Base-by-base conservation (phyloP, 345 rosid species). In the Viola odorata region DNA sequence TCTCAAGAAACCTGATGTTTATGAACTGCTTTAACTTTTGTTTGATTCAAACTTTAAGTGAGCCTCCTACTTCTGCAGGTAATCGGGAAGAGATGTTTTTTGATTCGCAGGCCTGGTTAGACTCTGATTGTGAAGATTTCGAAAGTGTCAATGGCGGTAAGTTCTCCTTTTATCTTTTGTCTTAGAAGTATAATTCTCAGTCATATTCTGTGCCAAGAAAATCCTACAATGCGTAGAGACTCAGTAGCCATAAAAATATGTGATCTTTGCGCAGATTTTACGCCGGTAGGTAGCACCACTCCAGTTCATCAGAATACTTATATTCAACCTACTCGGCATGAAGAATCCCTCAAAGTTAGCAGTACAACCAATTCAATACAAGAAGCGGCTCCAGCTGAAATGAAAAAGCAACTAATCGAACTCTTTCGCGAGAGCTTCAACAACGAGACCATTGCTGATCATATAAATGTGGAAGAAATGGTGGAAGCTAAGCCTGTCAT, bases 41-140 rank as follows among this genome's bases (percentile, higher is more conserved):
- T 23, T 13, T 44, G 47, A 44, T 11, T 44, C 7, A 23, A 23
- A 23, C 32, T 23, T 60, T n/a, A 65, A 65, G 15, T 38, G 52
- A 47, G 53, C 48, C 42, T 37, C 12, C 59, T 39, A 8, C 41
- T 58, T 50, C 12, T 70, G 64, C 75, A 84, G 92, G 78, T 55
- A 23, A 36, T 42, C 71, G 53, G 56, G 77, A 69, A 10, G 87
- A 78, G 41, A 65, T 61, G 41, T 86, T 71, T 66, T 82, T 86
- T 38, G 92, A 86, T 61, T 80, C 92, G 37, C 75, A 79, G 16
- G 59, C 81, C 9, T 80, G 85, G 84, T 41, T 82, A 50, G 92
- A 84, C 0, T 86, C 92, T 45, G 92, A 86, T 47, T 60, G 73
- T 57, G 92, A 86, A 71, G 89, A 86, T 62, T 86, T 69, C 62